Conservation (phyloP, 495 filamentous ascomycete genomes). For the Podospora bellae-mahoneyi region DNA sequence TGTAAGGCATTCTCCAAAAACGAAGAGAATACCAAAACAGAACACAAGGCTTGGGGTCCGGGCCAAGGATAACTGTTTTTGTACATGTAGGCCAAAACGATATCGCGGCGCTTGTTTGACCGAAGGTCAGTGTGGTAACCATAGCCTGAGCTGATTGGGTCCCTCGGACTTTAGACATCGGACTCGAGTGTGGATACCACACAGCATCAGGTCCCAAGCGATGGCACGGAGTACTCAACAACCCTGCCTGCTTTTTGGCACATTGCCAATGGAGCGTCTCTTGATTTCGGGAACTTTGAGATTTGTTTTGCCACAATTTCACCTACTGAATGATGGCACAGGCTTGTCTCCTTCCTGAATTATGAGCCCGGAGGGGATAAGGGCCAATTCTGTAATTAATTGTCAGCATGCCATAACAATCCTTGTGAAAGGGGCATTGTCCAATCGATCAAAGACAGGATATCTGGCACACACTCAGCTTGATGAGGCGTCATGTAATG, state of each 20-base stretch:
- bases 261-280: not conserved
- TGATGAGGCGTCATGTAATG: no score
- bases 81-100: not conserved
- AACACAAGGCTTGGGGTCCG: no score
- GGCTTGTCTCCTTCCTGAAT: not conserved
- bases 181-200: not conserved
- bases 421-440: not conserved
- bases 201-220: not conserved
- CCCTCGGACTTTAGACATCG: conserved; percentile 2
- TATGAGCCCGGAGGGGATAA: not conserved
- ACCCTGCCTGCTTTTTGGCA: not conserved
- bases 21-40: not conserved
- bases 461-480: not conserved
- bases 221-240: not conserved
- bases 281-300: not conserved
- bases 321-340: not conserved
- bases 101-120: not conserved
- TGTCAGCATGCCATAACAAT: not conserved
- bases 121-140: not conserved
- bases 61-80: not conserved
- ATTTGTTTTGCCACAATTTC: not conserved
- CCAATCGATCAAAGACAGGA: no score
- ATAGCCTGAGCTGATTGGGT: not conserved
- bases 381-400: not conserved
- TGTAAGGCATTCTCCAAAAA: not conserved